A percentile compares a stretch with the other conserved stretches of the same genome.
These are phyloP conservation scores for Leptographium wingfieldii DNA, from an alignment of 2,329 filamentous ascomycete species.

Conservation along the genomic window DNA sequence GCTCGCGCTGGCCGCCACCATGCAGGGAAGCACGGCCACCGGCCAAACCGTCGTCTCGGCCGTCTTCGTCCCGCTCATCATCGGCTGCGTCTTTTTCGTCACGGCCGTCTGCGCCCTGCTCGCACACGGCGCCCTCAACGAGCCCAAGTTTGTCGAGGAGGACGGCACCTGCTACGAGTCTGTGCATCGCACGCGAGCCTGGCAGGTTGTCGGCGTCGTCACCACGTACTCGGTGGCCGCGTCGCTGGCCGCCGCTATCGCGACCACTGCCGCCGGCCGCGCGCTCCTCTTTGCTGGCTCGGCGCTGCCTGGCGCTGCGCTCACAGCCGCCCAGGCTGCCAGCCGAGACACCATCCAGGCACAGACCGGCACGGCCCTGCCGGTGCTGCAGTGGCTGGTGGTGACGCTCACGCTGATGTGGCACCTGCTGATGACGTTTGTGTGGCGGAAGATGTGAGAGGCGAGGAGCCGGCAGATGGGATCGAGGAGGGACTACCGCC, in stretches of 20 bases:
- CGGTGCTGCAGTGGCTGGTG: conserved; percentile 13
- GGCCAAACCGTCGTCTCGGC: conserved; percentile 8
- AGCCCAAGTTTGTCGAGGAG: neutral
- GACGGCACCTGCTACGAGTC: neutral
- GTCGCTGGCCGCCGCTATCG: conserved; percentile 8
- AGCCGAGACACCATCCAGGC: neutral
- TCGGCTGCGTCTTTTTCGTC: conserved; percentile 9
- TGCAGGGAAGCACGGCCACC: conserved; percentile 9
- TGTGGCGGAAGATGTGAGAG: conserved; percentile 3
- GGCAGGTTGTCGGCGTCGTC: conserved; percentile 5
- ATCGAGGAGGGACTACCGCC: too few species aligned
- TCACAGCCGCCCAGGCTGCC: neutral
- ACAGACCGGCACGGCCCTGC: conserved; percentile 8
- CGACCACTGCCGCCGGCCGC: conserved; percentile 10
- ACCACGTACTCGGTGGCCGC: conserved; percentile 8
- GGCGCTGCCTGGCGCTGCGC: conserved; percentile 4
- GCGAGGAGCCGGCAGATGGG: neutral
- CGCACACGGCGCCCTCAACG: neutral
- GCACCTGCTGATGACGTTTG: conserved; percentile 9
- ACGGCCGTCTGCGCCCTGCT: conserved; percentile 7
- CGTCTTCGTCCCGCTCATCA: conserved; percentile 9
- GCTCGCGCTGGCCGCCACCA: conserved; percentile 5
- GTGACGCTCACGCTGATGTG: conserved; percentile 11
- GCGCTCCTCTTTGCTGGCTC: conserved; percentile 12
- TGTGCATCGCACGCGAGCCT: conserved; percentile 1